phyloP scores from a whole-genome alignment of 495 filamentous ascomycete genomes.

The Penicillium silybi region DNA sequence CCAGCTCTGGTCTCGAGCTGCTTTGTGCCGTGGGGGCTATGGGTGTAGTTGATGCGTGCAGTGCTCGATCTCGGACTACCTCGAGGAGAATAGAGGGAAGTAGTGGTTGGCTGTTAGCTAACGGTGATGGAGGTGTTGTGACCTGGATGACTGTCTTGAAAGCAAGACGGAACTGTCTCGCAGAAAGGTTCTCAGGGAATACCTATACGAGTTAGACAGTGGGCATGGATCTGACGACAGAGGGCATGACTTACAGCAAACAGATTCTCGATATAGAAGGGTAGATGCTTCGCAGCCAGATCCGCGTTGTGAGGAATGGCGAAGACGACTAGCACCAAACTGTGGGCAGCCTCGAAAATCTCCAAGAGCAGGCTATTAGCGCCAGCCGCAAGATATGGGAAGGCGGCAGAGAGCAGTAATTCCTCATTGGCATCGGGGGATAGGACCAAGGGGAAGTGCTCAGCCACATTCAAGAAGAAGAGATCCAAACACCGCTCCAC shows the following conservation, averaged over 20 bases:
- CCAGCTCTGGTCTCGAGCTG: conserved; percentile 25
- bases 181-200: conserved; percentile 79
- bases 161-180: conserved; percentile 87
- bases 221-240: background rate
- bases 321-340: conserved; percentile 75
- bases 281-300: conserved; percentile 68
- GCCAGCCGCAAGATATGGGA: conserved; percentile 69
- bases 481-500: conserved; percentile 77
- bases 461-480: conserved; percentile 86
- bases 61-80: conserved; percentile 66
- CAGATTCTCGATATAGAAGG: conserved; percentile 81
- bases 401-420: conserved; percentile 68
- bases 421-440: conserved; percentile 62
- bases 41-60: conserved; percentile 49
- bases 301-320: conserved; percentile 72
- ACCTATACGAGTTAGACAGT: conserved; percentile 38
- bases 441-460: conserved; percentile 76
- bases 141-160: conserved; percentile 87
- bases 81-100: conserved; percentile 79
- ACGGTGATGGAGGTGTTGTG: conserved; percentile 72
- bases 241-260: conserved; percentile 53
- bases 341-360: conserved; percentile 91
- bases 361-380: conserved; percentile 60
- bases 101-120: conserved; percentile 67
- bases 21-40: conserved; percentile 37